These are phyloP conservation scores for Diaporthe nobilis DNA, from an alignment of 2,329 filamentous ascomycete species.

Conservation along the genomic window DNA sequence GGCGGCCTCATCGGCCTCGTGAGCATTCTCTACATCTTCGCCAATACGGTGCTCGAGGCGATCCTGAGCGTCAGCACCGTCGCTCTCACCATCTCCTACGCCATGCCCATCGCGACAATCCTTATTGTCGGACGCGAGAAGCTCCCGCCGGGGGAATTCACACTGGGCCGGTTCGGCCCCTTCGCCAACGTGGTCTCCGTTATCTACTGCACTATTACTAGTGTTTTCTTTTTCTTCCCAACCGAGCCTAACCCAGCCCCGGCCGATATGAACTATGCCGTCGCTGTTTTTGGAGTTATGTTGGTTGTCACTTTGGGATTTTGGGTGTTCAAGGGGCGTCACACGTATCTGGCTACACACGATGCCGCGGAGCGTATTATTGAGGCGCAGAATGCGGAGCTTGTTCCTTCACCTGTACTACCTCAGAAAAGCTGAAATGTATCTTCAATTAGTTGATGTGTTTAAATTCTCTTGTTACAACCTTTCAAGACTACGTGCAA, in stretches of 20 bases:
- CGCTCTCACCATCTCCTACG: neutral
- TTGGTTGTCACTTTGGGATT: neutral
- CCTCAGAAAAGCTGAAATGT: neutral
- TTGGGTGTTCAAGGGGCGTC: conserved; percentile 4
- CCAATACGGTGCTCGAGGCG: conserved; percentile 11
- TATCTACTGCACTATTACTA: conserved; percentile 5
- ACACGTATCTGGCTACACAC: conserved; percentile 14
- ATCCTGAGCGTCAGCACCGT: conserved; percentile 10
- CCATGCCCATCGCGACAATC: neutral
- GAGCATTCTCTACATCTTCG: neutral
- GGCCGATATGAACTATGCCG: conserved; percentile 7
- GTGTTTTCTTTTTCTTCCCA: conserved; percentile 16
- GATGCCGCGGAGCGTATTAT: conserved; percentile 20
- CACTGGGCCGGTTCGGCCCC: neutral
- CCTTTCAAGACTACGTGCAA: neutral
- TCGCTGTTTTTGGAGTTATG: conserved; percentile 4
- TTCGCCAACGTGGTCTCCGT: neutral
- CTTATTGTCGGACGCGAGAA: neutral
- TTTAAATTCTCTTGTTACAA: fast-evolving
- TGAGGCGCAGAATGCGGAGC: conserved; percentile 9
- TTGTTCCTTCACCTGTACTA: neutral
- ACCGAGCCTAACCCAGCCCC: neutral
- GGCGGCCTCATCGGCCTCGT: neutral
- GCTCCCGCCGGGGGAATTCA: conserved; percentile 8
- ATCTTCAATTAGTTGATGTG: neutral